Evolutionary conservation across 2,329 filamentous ascomycete genomes (phyloP), one percentile per base, ranked within the genome.

Genomic region (Xylariaceae sp.): DNA sequence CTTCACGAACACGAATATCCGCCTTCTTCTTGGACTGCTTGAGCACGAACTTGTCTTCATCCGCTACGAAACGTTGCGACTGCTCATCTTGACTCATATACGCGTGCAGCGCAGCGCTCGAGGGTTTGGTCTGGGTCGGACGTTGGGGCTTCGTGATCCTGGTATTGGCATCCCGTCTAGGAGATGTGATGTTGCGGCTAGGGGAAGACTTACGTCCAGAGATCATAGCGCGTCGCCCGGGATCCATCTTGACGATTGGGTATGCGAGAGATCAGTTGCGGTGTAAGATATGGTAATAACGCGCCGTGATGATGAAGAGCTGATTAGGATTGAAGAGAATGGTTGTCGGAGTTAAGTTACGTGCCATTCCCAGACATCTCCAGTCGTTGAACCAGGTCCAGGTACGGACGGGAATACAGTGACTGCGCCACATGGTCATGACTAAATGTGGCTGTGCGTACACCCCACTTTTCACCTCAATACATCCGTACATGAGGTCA

Each of bases 21-120:
- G 94, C 93, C 79, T 97, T 97, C 79, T 95, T 97, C 81, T 97
- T 99, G 51, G 93, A 89, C 76, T 99, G 94, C 75, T 92, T 92
- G 70, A 99, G 79, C 58, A 97, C 94, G 71, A 99, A 99, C 65
- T 88, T 87, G 77, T 99, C 94, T 74, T 99, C 94, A 68, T 96
- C 90, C 55, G 93, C 90, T 17, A 97, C 90, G 81, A 94, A 99
- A 70, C 88, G 83, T 30, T 86, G 81, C 65, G 87, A 88, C 71
- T 91, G 88, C 70, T 92, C 87, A 68, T 92, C 89, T 71, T 91
- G 84, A 59, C 88, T 88, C 62, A 90, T 75, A 67, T 81, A 83
- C 56, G 71, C 74, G 34, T 68, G 62, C n/a, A 73, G 67, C 41
- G 68, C 64, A 55, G 71, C 69, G 67, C 66, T 56, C 63, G 63